Evolutionary conservation across 352 stramenopile species (phyloP).

Genomic region (Blastocystis sp.): DNA sequence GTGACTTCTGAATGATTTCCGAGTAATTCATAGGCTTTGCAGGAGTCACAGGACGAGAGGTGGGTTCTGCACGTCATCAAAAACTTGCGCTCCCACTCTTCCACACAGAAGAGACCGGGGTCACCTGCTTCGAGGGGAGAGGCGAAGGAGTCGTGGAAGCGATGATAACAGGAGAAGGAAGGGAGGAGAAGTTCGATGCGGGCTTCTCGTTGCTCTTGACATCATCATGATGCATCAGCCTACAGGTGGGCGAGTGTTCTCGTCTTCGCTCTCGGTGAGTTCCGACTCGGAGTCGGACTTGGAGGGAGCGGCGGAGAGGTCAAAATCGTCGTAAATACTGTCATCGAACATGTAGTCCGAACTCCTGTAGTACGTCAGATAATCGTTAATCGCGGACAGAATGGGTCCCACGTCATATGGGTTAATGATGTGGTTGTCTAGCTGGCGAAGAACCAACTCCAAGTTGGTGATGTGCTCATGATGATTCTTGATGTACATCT

Average conservation of each 20-base stretch:
- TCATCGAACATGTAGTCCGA: neutral
- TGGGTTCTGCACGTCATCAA: neutral
- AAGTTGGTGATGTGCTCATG: constrained; percentile 48
- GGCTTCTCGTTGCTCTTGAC: neutral
- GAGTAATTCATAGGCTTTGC: constrained; percentile 30
- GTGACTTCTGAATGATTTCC: neutral
- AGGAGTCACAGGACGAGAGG: neutral
- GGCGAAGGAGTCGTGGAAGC: neutral
- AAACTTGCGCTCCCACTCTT: neutral
- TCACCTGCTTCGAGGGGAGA: neutral
- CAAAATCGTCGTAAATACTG: neutral
- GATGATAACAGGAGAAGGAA: neutral
- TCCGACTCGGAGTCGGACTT: neutral
- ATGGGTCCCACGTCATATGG: neutral
- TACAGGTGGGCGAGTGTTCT: neutral
- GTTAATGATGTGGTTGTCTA: constrained; percentile 54
- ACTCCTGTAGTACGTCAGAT: neutral
- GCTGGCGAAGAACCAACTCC: constrained; percentile 28
- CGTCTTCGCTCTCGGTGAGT: neutral
- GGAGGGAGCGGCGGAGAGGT: neutral
- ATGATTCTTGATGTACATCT: constrained; percentile 46
- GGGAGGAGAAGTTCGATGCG: neutral
- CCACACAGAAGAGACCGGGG: neutral
- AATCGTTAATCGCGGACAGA: neutral
- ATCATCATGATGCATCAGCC: neutral